A percentile compares a stretch with the other conserved stretches of the same genome.
Evolutionary conservation across 176 grass and related monocot genomes (phyloP).

Genomic region (Aechmea fasciata): DNA sequence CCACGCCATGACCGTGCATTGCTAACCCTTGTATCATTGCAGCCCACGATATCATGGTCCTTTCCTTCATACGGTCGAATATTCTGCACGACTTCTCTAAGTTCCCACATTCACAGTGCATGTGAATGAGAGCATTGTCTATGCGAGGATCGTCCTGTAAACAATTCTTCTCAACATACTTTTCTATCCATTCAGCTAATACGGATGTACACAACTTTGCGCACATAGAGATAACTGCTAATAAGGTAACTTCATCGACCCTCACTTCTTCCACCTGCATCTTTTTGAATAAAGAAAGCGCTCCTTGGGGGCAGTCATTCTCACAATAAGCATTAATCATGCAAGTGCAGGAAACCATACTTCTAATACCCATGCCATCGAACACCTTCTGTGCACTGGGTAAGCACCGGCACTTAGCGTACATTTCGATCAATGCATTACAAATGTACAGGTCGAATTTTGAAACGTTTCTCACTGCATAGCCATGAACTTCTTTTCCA

Average conservation of each 20-base stretch:
- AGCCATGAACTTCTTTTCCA: conserved; percentile 35
- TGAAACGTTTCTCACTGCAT: conserved; percentile 20
- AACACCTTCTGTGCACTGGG: conserved; percentile 21
- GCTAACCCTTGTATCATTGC: conserved; percentile 39
- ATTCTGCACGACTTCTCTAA: conserved; percentile 34
- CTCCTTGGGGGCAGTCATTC: conserved; percentile 16
- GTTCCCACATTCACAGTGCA: conserved; percentile 42
- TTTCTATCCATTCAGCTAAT: conserved; percentile 30
- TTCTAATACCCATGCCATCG: conserved; percentile 8
- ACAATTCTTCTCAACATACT: background rate
- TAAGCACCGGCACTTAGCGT: conserved; percentile 20
- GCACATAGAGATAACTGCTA: conserved; percentile 36
- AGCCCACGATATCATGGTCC: conserved; percentile 44
- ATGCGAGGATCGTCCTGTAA: conserved; percentile 23
- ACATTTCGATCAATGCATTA: conserved; percentile 48
- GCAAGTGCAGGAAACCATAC: conserved; percentile 46
- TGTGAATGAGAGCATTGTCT: conserved; percentile 39
- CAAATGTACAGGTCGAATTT: conserved; percentile 21
- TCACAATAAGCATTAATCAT: conserved; percentile 44
- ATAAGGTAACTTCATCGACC: conserved; percentile 40
- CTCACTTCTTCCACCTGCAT: conserved; percentile 26
- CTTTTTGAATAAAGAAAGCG: conserved; percentile 28
- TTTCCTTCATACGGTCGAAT: conserved; percentile 29
- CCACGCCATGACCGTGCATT: conserved; percentile 35
- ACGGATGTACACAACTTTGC: conserved; percentile 23